These are phyloP conservation scores for Periglandula ipomoeae DNA, from an alignment of 2,329 filamentous ascomycete species.

Conservation along the genomic window DNA sequence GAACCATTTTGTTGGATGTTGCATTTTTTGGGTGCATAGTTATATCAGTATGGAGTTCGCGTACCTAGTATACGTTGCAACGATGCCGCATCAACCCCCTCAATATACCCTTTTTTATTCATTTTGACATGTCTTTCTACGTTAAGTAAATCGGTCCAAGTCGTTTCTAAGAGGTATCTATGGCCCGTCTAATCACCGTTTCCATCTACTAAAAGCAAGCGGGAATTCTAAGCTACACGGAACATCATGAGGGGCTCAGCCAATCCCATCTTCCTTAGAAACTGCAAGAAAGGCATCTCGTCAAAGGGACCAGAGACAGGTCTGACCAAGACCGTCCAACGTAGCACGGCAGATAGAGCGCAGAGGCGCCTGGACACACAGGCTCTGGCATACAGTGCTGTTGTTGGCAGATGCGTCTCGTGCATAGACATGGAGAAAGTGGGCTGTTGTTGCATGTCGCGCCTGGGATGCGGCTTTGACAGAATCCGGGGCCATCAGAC, in stretches of 20 bases:
- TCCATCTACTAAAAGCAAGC: too few species aligned
- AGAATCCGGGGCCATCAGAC: background rate
- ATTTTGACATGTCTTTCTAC: too few species aligned
- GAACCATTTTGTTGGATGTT: background rate
- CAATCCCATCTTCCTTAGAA: too few species aligned
- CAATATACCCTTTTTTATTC: background rate
- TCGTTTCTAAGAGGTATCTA: too few species aligned
- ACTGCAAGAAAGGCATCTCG: too few species aligned
- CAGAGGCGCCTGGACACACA: background rate
- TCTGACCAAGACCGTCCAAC: background rate
- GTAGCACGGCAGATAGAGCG: background rate
- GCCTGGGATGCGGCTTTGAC: background rate
- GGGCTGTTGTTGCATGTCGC: too few species aligned
- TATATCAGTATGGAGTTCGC: background rate
- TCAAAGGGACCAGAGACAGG: too few species aligned
- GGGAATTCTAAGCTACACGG: too few species aligned
- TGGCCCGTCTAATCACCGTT: too few species aligned
- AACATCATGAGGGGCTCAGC: too few species aligned
- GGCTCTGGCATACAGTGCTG: background rate
- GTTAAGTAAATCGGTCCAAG: too few species aligned
- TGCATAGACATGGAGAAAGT: too few species aligned
- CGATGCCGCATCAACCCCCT: background rate
- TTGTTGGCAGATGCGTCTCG: background rate
- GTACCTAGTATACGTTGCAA: background rate
- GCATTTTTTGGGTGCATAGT: background rate